Evolutionary conservation across 495 filamentous ascomycete genomes (phyloP).

Genomic region (Evansstolkia leycettana): DNA sequence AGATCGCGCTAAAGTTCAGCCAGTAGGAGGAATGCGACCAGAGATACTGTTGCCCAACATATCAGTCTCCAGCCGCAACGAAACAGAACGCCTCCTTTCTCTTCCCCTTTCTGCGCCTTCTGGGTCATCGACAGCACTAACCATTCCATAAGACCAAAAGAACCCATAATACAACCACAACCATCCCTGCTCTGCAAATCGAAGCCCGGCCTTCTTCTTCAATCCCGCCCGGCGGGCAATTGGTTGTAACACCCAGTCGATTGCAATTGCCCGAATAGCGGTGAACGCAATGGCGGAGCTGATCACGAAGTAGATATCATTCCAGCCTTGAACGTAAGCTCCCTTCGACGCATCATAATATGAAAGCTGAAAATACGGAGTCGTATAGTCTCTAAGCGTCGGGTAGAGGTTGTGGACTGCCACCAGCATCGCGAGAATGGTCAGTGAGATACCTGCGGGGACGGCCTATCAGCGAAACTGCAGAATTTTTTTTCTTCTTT

Average conservation of each 20-base stretch:
- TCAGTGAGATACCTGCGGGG: conserved; percentile 57
- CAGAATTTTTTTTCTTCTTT: no score
- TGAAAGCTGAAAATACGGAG: conserved; percentile 75
- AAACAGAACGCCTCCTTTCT: not conserved
- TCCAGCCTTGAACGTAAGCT: conserved; percentile 59
- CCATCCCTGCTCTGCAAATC: conserved; percentile 93
- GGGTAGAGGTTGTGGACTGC: conserved; percentile 72
- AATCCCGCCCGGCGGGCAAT: conserved; percentile 58
- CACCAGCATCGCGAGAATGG: conserved; percentile 62
- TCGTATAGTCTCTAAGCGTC: conserved; percentile 59
- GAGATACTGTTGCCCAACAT: conserved; percentile 48
- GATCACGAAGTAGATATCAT: conserved; percentile 68
- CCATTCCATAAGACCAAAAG: conserved; percentile 76
- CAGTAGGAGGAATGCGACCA: conserved; percentile 67
- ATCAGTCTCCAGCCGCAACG: not conserved
- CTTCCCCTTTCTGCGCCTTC: not conserved
- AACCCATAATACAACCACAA: conserved; percentile 64
- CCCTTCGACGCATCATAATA: conserved; percentile 60
- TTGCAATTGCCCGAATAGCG: conserved; percentile 66
- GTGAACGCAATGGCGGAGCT: conserved; percentile 79
- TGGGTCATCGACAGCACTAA: conserved; percentile 33
- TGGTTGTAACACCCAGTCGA: conserved; percentile 78
- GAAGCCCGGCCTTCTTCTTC: conserved; percentile 55
- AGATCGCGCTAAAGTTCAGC: conserved; percentile 65
- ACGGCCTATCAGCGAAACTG: conserved; percentile 10